Conservation (phyloP, 805 yeast species). For the Yarrowia sp. region DNA sequence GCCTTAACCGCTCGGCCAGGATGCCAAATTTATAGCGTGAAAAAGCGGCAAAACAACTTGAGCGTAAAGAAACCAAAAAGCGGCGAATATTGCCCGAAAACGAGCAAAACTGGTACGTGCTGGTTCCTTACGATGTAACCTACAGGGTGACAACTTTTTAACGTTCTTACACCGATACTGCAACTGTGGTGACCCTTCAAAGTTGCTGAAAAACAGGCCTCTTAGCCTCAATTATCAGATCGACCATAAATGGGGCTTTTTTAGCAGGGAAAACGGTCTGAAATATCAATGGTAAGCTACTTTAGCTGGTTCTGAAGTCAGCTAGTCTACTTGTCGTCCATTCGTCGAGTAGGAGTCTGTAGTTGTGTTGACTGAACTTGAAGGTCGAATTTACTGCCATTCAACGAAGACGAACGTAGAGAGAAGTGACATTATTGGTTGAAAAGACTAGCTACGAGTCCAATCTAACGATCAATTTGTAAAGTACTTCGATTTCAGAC, state of each 20-base stretch:
- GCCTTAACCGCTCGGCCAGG: constrained; percentile 37
- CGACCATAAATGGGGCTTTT: not conserved
- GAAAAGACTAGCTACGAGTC: not conserved
- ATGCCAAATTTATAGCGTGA: not conserved
- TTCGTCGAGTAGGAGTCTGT: no score
- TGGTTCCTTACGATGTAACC: not conserved
- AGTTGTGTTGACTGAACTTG: no score
- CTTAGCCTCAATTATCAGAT: not conserved
- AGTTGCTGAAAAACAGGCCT: not conserved
- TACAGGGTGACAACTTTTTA: no score
- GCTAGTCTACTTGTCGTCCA: not conserved
- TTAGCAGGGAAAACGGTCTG: not conserved
- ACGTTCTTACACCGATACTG: not conserved
- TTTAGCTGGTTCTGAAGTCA: not conserved
- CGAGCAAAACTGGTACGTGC: not conserved
- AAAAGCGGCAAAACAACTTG: not conserved
- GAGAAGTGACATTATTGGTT: not conserved
- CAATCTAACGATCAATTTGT: not conserved
- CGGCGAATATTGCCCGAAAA: not conserved
- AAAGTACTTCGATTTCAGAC: not conserved
- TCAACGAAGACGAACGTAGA: not conserved
- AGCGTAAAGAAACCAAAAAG: not conserved
- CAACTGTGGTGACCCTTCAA: not conserved
- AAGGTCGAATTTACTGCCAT: no score
- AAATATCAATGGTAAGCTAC: not conserved